Evolutionary conservation across 2,329 filamentous ascomycete genomes (phyloP), one percentile per base, ranked within the genome.

Genomic region (Talaromyces sp.): DNA sequence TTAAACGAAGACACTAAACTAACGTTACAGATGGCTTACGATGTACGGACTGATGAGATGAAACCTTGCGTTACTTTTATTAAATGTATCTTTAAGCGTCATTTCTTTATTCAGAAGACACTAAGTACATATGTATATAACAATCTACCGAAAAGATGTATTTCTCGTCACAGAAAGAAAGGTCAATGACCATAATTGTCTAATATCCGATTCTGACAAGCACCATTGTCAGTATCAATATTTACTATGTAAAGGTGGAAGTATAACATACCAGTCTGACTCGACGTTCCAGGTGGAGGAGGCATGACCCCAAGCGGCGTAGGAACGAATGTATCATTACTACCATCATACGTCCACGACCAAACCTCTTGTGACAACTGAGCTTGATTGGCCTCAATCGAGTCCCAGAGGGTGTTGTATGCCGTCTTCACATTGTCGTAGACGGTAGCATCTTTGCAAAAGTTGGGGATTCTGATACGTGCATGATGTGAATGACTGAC

Each of bases 381-480:
- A 2, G 73, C 75, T 2, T 69, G 67, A 66, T 89, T 89, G 0
- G 77, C 77, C 35, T 88, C 85, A 37, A 89, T 87, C 0, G 82
- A 76, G 69, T 88, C 83, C 87, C 87, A 89, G 0, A 89, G 78
- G 3, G 78, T 74, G 67, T 86, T 87, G 68, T 89, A 89, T 0
- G 87, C 87, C 0, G 68, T 66, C 33, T 75, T 73, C 4, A 87
- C 73, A 56, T 83, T 84, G 1, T 59, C 63, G 62, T 82, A 75
- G 0, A 89, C 79, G 0, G 59, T 62, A 0, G 67, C 31, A 60
- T 86, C 75, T 0, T 64, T 68, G 71, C 86, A 89, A 68, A 88
- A 88, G 0, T 79, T 79, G 22, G 82, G 83, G 10, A 64, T n/a
- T 35, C 27, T 19, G 10, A 13, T 22, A 49, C 1, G 59, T 35